Evolutionary conservation across 768 basidiomycete genomes (phyloP).

Genomic region (Pulveroboletus sp.): DNA sequence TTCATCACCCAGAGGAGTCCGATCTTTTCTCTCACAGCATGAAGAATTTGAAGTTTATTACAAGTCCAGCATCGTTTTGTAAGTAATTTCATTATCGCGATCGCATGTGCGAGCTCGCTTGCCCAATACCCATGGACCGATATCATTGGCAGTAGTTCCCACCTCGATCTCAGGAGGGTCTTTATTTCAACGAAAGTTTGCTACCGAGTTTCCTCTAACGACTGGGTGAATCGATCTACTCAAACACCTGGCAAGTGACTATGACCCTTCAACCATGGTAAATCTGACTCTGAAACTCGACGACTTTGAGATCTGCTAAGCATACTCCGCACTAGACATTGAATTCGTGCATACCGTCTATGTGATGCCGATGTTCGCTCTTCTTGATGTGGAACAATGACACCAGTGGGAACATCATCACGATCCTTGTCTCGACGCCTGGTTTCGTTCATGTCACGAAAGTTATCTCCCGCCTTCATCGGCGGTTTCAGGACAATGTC

Average conservation of each 20-base stretch:
- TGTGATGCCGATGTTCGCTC: background rate
- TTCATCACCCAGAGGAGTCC: too few relatives aligned
- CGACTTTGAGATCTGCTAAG: background rate
- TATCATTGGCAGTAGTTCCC: too few relatives aligned
- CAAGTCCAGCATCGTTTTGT: too few relatives aligned
- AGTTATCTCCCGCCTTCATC: background rate
- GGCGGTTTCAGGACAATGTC: conserved; percentile 5
- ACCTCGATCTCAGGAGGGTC: background rate
- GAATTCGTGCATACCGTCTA: background rate
- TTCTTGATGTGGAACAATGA: background rate
- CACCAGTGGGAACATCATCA: background rate
- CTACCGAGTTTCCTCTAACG: background rate
- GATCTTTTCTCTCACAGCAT: too few relatives aligned
- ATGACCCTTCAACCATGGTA: too few relatives aligned
- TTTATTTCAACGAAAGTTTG: background rate
- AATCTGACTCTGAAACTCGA: background rate
- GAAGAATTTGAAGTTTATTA: too few relatives aligned
- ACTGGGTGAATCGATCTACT: background rate
- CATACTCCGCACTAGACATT: background rate
- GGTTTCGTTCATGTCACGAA: background rate
- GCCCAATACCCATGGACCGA: too few relatives aligned
- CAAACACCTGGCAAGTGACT: too few relatives aligned
- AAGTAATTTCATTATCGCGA: too few relatives aligned
- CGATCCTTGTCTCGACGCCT: background rate
- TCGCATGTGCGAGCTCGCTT: too few relatives aligned